Percentiles rank a stretch among this genome's conserved stretches.
These are phyloP conservation scores for Pichia sp. DNA, from an alignment of 1,139 yeast species.

Conservation along the genomic window DNA sequence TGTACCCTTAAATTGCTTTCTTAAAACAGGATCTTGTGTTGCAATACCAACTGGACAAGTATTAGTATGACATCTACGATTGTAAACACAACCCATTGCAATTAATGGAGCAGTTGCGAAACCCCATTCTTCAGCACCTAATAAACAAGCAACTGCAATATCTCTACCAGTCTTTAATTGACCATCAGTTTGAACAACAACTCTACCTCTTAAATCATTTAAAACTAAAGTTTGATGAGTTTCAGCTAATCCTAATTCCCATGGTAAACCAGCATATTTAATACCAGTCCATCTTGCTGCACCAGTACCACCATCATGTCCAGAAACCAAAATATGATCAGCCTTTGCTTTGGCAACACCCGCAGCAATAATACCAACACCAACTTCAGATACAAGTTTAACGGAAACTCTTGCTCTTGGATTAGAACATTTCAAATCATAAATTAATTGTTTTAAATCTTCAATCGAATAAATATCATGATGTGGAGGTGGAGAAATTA, in stretches of 20 bases:
- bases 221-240: constrained; percentile 95
- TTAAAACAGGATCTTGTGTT: constrained; percentile 91
- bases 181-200: constrained; percentile 94
- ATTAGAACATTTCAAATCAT: constrained; percentile 92
- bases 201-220: constrained; percentile 93
- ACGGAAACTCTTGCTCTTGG: constrained; percentile 97
- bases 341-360: constrained; percentile 99
- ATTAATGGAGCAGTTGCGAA: constrained; percentile 96
- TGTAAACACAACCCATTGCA: constrained; percentile 95
- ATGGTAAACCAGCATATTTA: constrained; percentile 94
- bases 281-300: constrained; percentile 97
- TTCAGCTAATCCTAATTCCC: constrained; percentile 98
- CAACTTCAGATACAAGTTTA: constrained; percentile 93
- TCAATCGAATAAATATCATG: constrained; percentile 98
- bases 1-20: constrained; percentile 90
- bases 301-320: constrained; percentile 99
- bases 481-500: constrained; percentile 97
- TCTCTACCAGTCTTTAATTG: constrained; percentile 95
- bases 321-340: constrained; percentile 89
- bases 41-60: constrained; percentile 99
- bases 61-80: constrained; percentile 89
- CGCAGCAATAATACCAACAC: constrained; percentile 97
- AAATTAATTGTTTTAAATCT: constrained; percentile 92
- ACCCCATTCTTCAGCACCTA: constrained; percentile 99
- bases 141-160: constrained; percentile 88